Conservation (phyloP, 2,329 filamentous ascomycete species). For the Cadophora malorum region DNA sequence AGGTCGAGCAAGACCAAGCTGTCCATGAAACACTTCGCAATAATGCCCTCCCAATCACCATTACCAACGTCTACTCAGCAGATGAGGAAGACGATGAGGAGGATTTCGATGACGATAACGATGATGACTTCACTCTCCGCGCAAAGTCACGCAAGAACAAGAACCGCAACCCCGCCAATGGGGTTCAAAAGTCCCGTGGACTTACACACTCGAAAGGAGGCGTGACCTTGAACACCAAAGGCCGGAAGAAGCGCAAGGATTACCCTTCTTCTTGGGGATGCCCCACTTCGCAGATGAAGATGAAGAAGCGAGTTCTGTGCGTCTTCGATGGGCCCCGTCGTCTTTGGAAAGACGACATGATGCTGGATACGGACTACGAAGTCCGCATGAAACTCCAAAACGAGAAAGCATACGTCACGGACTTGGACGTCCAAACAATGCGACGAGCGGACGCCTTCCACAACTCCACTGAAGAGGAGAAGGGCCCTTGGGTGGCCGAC, state of each 20-base stretch:
- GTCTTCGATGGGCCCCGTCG: conserved; percentile 89
- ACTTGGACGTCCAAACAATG: conserved; percentile 89
- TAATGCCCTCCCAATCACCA: conserved; percentile 53
- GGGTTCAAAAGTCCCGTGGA: conserved; percentile 71
- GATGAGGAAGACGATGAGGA: conserved; percentile 57
- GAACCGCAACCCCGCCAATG: conserved; percentile 51
- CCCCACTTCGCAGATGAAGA: conserved; percentile 90
- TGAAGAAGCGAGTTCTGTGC: conserved; percentile 95
- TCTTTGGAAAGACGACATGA: conserved; percentile 98
- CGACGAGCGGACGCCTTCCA: conserved; percentile 86
- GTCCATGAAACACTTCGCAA: conserved; percentile 69
- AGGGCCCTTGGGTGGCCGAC: conserved; percentile 81
- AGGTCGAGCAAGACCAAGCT: conserved; percentile 68
- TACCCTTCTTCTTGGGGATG: conserved; percentile 96
- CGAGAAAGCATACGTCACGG: conserved; percentile 74
- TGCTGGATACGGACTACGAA: conserved; percentile 94
- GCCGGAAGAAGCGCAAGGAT: conserved; percentile 90
- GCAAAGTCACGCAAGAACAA: conserved; percentile 48
- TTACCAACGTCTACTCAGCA: conserved; percentile 55
- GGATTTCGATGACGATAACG: conserved; percentile 60
- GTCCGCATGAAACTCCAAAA: conserved; percentile 83
- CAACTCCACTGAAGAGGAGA: conserved; percentile 82
- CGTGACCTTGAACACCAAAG: conserved; percentile 63
- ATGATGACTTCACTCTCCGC: conserved; percentile 62
- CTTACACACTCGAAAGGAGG: conserved; percentile 81